These are phyloP conservation scores for Fusarium sp. DNA, from an alignment of 2,329 filamentous ascomycete species.

Conservation along the genomic window DNA sequence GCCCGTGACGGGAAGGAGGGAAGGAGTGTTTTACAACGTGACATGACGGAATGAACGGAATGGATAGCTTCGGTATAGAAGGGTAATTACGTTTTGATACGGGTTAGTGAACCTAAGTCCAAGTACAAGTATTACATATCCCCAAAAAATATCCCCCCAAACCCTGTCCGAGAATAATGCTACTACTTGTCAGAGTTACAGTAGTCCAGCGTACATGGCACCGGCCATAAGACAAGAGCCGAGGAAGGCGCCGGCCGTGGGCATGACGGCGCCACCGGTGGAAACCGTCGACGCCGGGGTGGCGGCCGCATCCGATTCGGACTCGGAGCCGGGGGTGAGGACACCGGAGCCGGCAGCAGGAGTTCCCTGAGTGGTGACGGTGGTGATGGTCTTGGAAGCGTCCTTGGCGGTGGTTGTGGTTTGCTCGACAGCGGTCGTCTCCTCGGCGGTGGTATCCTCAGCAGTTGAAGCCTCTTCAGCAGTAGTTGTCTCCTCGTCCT, in stretches of 20 bases:
- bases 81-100: conserved; percentile 32
- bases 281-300: conserved; percentile 32
- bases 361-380: conserved; percentile 22
- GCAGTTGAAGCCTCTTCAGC: background rate
- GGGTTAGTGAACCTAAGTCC: conserved; percentile 2
- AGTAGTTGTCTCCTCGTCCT: conserved; percentile 8
- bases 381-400: conserved; percentile 16
- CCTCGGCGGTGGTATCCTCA: conserved; percentile 8
- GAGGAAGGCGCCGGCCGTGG: conserved; percentile 43
- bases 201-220: conserved; percentile 44
- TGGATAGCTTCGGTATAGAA: conserved; percentile 21
- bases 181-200: conserved; percentile 29
- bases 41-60: conserved; percentile 19
- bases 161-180: background rate
- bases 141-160: background rate
- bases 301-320: conserved; percentile 31
- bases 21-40: conserved; percentile 7
- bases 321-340: conserved; percentile 28
- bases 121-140: background rate
- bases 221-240: conserved; percentile 44
- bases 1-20: conserved; percentile 30
- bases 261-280: conserved; percentile 41
- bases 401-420: conserved; percentile 18
- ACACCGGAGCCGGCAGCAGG: conserved; percentile 21
- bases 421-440: conserved; percentile 8